Base-by-base conservation (phyloP, 2,329 filamentous ascomycete species). In the Fusarium compactum region DNA sequence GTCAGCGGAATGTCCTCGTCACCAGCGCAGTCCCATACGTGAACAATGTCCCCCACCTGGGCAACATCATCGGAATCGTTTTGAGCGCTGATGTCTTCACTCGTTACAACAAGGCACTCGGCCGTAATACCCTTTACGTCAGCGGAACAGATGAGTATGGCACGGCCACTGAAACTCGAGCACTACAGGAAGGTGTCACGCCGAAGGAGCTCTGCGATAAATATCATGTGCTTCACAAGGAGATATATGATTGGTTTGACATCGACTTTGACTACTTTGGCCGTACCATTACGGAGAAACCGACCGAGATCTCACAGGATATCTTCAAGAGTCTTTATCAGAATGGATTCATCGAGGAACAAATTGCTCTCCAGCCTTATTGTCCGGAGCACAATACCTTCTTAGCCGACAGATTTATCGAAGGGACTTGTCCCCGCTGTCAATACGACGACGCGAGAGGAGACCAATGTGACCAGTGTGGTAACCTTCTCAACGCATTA, bases 151-250 rank as follows among this genome's bases (percentile, higher is more conserved):
- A 38, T 3, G 32, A 38, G 9, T 38, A 38, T 6, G 32, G 32
- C 0, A 38, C 16, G 16, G 32, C 16, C 0, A 38, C 32, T 0
- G 32, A 38, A 3, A 11, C 32, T 3, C 32, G 32, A 18, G 32
- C 32, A 9, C 16, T 38, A 2, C 16, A 38, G 9, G 32, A 38
- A 5, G 32, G 32, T 3, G 9, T 38, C 9, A 38, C 32, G 1
- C 32, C 16, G 16, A 38, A 38, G 32, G 32, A 18, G 16, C 32
- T 38, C 5, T 38, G 32, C 5, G 32, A 38, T 4, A 38, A 38
- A 1, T 38, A 38, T 3, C 16, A 38, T 18, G 32, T 38, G 0
- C 9, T 38, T 0, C 32, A 38, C 5, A 38, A 38, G 5, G 5
- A 11, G 32, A 38, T 38, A 18, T 38, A 38, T 11, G 16, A 38